phyloP scores from a whole-genome alignment of 805 yeast species.

The Hanseniaspora nectarophila region DNA sequence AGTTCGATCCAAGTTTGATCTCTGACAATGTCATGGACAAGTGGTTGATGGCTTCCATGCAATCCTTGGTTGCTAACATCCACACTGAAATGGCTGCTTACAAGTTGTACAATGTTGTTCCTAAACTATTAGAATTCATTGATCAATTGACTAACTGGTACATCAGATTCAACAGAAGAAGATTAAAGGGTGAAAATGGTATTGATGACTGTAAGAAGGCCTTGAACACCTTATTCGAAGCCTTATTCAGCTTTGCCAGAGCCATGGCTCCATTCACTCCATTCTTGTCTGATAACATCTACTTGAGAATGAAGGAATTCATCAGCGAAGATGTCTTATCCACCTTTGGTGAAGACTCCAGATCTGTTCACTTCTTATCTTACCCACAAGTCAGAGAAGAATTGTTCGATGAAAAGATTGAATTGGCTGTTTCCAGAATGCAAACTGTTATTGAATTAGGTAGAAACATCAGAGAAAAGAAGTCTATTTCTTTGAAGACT shows the following conservation, averaged over 20 bases:
- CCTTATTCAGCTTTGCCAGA: constrained; percentile 73
- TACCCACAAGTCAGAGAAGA: constrained; percentile 77
- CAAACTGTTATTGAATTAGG: constrained; percentile 94
- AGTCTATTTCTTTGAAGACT: constrained; percentile 82
- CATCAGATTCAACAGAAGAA: constrained; percentile 93
- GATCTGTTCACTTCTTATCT: constrained; percentile 88
- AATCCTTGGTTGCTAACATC: constrained; percentile 73
- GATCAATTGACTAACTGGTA: constrained; percentile 98
- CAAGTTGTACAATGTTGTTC: constrained; percentile 91
- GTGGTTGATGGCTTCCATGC: constrained; percentile 95
- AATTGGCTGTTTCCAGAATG: constrained; percentile 85
- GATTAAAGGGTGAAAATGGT: constrained; percentile 92
- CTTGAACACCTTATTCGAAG: constrained; percentile 82
- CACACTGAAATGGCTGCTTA: constrained; percentile 84
- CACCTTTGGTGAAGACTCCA: constrained; percentile 42
- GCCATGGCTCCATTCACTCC: constrained; percentile 99
- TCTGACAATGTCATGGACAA: constrained; percentile 91
- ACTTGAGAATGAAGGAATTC: constrained; percentile 55
- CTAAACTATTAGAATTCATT: constrained; percentile 73
- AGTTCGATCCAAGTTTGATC: constrained; percentile 50
- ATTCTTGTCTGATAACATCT: constrained; percentile 80
- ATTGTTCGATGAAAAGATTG: constrained; percentile 70
- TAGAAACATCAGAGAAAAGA: constrained; percentile 93
- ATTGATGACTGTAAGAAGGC: constrained; percentile 74
- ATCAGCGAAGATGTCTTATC: constrained; percentile 50